Percentiles rank a stretch among this genome's conserved stretches.
These are phyloP conservation scores for Aspergillus taichungensis DNA, from an alignment of 495 filamentous ascomycete genomes.

Conservation along the genomic window DNA sequence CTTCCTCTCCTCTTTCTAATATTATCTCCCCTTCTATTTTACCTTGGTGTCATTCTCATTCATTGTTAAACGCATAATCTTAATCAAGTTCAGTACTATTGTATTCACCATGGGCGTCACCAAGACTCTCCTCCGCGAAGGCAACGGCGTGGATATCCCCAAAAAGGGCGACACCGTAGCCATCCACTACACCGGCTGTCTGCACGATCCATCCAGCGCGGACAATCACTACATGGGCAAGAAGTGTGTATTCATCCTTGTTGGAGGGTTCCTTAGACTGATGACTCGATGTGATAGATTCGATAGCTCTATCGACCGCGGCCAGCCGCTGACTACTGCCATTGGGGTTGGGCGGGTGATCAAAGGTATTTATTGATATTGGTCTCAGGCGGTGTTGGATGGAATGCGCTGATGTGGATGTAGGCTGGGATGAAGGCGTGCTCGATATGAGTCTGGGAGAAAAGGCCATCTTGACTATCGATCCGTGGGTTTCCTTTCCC, in stretches of 20 bases:
- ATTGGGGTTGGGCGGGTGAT: constrained; percentile 78
- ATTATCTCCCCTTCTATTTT: no score
- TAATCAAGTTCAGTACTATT: no score
- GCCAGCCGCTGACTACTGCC: constrained; percentile 51
- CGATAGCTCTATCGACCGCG: constrained; percentile 57
- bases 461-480: constrained; percentile 68
- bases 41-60: no score
- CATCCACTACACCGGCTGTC: constrained; percentile 78
- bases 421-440: constrained; percentile 86
- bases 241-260: constrained; percentile 31
- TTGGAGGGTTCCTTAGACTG: not conserved
- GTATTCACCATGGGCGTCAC: constrained; percentile 53
- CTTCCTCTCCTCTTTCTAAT: no score
- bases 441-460: constrained; percentile 71
- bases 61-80: no score
- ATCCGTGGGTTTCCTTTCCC: constrained; percentile 46
- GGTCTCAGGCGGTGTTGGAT: not conserved
- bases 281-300: constrained; percentile 46
- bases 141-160: constrained; percentile 49
- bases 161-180: constrained; percentile 55
- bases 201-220: constrained; percentile 52
- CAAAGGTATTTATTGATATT: constrained; percentile 44
- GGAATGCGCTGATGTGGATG: not conserved
- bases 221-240: constrained; percentile 39
- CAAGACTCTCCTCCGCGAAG: constrained; percentile 32